phyloP scores from a whole-genome alignment of 108 stramenopile genomes.

The Pseudonitzschia multistriata region DNA sequence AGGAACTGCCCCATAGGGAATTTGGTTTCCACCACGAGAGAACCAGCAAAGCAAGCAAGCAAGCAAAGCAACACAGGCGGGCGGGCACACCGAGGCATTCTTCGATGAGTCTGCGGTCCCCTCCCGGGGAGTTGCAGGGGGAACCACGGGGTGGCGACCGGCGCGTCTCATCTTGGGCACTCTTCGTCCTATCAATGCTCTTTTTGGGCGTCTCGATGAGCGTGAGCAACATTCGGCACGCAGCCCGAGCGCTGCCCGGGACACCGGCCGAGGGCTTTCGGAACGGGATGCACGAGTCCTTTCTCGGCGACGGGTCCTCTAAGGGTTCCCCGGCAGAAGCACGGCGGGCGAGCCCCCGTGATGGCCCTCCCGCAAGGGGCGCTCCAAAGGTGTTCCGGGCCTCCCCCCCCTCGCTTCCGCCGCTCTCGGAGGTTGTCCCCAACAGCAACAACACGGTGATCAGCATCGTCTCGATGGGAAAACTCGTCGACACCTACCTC shows the following conservation, averaged over 20 bases:
- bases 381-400: background rate
- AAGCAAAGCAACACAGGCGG: too few species aligned
- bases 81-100: too few species aligned
- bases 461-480: slow-evolving; percentile 8
- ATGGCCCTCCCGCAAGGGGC: background rate
- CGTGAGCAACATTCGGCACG: slow-evolving; percentile 2
- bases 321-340: too few species aligned
- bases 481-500: slow-evolving; percentile 4
- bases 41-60: too few species aligned
- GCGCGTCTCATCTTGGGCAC: too few species aligned
- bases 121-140: slow-evolving; percentile 65
- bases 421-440: background rate
- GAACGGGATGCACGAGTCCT: background rate
- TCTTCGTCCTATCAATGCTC: background rate
- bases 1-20: too few species aligned
- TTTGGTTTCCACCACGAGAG: too few species aligned
- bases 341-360: background rate
- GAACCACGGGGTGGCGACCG: too few species aligned
- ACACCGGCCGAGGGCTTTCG: background rate
- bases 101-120: slow-evolving; percentile 86
- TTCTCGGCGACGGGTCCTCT: background rate
- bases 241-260: background rate
- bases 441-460: slow-evolving; percentile 9
- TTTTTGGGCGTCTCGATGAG: slow-evolving; percentile 2
- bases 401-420: background rate